A percentile compares a stretch with the other conserved stretches of the same genome.
Conservation (phyloP, 2,329 filamentous ascomycete genomes). For the Claviceps digitariae region DNA sequence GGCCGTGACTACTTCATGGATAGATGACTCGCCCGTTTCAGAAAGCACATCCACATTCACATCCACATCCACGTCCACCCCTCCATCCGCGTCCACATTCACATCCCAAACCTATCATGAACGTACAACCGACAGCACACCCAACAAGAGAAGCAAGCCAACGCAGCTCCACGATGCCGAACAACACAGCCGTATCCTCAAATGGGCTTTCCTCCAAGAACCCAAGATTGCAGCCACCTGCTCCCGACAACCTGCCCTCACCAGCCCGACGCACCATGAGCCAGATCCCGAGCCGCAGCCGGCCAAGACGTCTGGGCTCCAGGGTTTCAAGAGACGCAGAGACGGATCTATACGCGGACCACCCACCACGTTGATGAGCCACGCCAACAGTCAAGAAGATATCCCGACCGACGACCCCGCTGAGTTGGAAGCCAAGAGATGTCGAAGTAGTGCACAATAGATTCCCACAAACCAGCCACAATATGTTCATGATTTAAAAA, state of each 20-base stretch:
- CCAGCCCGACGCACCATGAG: background rate
- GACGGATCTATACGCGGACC: background rate
- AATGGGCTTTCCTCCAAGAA: slow-evolving; percentile 3
- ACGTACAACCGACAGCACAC: background rate
- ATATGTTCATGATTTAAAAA: no score
- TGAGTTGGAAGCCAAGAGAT: background rate
- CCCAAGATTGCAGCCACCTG: slow-evolving; percentile 1
- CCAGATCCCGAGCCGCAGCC: no score
- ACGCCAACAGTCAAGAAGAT: background rate
- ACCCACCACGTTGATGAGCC: no score
- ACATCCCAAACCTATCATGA: no score
- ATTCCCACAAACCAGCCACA: background rate
- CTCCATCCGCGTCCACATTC: no score
- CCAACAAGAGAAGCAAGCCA: background rate
- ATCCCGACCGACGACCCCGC: background rate
- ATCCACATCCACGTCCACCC: no score
- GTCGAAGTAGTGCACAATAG: background rate
- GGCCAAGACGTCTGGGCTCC: background rate
- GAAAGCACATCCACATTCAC: background rate
- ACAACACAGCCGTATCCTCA: slow-evolving; percentile 1
- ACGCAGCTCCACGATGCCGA: background rate
- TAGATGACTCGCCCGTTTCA: background rate
- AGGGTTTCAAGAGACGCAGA: background rate
- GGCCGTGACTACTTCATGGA: no score
- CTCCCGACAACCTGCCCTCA: background rate